Conservation (phyloP, 371 early-diverging fungal genomes). For the Sporodiniella umbellata region DNA sequence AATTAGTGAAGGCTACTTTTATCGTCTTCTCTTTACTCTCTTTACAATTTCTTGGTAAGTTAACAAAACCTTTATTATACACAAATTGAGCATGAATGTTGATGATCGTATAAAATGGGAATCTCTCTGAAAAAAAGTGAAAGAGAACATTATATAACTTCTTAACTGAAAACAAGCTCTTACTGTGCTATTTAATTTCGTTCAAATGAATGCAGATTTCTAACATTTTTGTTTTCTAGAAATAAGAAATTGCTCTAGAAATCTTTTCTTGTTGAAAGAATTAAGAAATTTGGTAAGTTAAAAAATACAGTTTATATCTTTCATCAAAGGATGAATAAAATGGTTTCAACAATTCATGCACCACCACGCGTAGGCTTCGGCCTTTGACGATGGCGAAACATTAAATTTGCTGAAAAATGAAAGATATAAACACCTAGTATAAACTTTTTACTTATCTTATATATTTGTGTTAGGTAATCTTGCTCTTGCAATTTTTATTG, state of each 20-base stretch:
- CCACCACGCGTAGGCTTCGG: conserved; percentile 22
- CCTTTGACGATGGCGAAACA: conserved; percentile 17
- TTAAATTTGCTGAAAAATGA: conserved; percentile 13
- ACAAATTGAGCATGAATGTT: background rate
- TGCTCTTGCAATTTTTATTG: no score
- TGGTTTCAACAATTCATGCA: conserved; percentile 23
- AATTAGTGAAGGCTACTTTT: no score
- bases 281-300: no score
- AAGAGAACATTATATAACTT: conserved; percentile 24
- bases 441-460: no score
- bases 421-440: no score
- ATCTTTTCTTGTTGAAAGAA: no score
- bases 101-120: conserved; percentile 29
- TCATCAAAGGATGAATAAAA: conserved; percentile 14
- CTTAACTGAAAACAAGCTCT: conserved; percentile 14
- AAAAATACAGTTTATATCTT: conserved; percentile 2
- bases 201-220: no score
- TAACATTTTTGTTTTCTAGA: no score
- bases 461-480: no score
- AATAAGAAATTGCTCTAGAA: no score
- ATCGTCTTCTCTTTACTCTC: background rate
- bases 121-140: conserved; percentile 24
- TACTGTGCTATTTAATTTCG: no score
- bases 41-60: background rate
- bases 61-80: background rate